Base-by-base conservation (phyloP, 805 yeast genomes). In the Ogataea nitratoaversa region DNA sequence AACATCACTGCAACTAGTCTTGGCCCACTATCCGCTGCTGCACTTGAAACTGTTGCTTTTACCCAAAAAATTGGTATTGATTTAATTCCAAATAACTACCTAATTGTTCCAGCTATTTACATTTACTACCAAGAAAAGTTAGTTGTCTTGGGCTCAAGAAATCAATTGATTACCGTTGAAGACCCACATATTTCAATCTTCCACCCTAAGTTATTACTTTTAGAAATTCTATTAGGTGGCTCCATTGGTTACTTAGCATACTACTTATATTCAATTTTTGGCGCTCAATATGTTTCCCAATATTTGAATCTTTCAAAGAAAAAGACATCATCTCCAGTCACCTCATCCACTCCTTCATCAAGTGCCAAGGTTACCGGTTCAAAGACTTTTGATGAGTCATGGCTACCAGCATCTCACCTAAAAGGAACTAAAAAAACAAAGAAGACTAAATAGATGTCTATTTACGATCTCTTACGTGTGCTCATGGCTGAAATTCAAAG, bases 101-200 rank as follows among this genome's bases (percentile, higher is more conserved):
- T 75, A 47, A 58, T 85, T 48, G 67, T 73, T 28, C 93, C 95
- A 19, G 68, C 72, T 27, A 55, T 84, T 32, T 80, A 71, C 57
- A 69, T 80, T 34, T 65, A 71, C 23, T 69, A 66, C 53, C 66
- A 74, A 25, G 73, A 74, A 8, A 62, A 72, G 37, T 57, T 79
- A 50, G 72, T 76, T 63, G 65, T 68, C 47, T 66, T 84, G 30
- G 78, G 78, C 37, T 72, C 83, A 20, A 69, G 74, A 53, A 74
- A 78, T 37, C 80, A 78, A 53, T 63, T 80, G 43, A 65, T 84
- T 33, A 59, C 67, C 18, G 74, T 89, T 41, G 62, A 62, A 9
- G 95, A 88, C 52, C 74, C 73, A 28, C 73, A 81, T 41, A 67
- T 89, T 51, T 82, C 95, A 0, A 48, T 81, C 39, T 79, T 82